Evolutionary conservation across 768 basidiomycete genomes (phyloP).

Genomic region (Daedaleopsis sinensis): DNA sequence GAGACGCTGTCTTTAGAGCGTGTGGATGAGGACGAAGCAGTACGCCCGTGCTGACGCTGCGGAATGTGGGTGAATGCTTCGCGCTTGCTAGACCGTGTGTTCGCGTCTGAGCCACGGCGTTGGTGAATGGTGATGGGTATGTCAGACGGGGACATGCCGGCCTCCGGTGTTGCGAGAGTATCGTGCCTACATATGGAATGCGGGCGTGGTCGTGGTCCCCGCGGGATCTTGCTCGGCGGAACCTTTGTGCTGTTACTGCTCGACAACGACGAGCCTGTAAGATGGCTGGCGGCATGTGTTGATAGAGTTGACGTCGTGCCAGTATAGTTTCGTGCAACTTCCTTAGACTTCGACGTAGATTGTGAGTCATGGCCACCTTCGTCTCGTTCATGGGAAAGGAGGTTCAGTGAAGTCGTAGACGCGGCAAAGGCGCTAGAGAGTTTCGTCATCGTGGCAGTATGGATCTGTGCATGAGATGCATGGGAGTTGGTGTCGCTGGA

Average conservation of each 20-base stretch:
- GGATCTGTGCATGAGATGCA: constrained; percentile 28
- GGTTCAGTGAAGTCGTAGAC: constrained; percentile 14
- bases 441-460: constrained; percentile 32
- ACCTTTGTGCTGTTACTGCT: constrained; percentile 1
- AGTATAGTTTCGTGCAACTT: neutral
- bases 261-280: constrained; percentile 10
- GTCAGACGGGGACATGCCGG: neutral
- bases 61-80: constrained; percentile 38
- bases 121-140: neutral
- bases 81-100: neutral
- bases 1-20: neutral
- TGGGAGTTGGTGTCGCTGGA: constrained; percentile 25
- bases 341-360: neutral
- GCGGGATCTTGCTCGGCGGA: constrained; percentile 26
- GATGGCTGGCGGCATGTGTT: neutral
- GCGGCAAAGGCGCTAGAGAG: constrained; percentile 24
- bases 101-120: neutral
- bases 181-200: constrained; percentile 4
- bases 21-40: constrained; percentile 19
- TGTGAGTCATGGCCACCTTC: neutral
- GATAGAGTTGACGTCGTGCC: neutral
- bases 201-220: constrained; percentile 26
- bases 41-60: constrained; percentile 28
- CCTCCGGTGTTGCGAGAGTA: neutral
- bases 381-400: neutral